Conservation (phyloP, 2,329 filamentous ascomycete genomes). For the Chaetomiaceae sp. region DNA sequence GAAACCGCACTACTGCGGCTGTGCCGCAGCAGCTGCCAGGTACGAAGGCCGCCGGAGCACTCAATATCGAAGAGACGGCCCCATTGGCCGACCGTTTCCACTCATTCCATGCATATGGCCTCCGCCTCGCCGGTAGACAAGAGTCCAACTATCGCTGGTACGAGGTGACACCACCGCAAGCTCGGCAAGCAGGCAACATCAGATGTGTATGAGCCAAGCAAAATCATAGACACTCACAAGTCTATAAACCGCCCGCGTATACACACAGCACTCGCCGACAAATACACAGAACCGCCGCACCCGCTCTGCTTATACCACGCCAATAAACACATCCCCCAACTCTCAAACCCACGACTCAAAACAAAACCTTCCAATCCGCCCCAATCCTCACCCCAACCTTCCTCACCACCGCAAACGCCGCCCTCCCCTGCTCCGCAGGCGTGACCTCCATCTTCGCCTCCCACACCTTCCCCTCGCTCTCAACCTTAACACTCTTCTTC, state of each 20-base stretch:
- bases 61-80: not conserved
- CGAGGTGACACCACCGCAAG: not conserved
- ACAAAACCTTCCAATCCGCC: conserved; percentile 47
- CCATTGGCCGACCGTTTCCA: not conserved
- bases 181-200: too few relatives aligned
- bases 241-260: not conserved
- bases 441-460: conserved; percentile 59
- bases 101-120: not conserved
- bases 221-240: too few relatives aligned
- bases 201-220: too few relatives aligned
- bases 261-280: too few relatives aligned
- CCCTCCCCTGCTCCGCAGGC: conserved; percentile 42
- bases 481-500: conserved; percentile 55
- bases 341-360: conserved; percentile 26
- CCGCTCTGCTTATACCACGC: not conserved
- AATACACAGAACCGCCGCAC: not conserved
- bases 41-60: not conserved
- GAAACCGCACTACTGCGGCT: conserved; percentile 1
- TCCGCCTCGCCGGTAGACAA: not conserved
- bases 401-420: conserved; percentile 50
- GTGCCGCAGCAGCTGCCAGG: conserved; percentile 3
- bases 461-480: conserved; percentile 50
- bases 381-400: conserved; percentile 50
- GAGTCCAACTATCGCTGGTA: not conserved
- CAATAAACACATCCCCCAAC: not conserved